phyloP scores from a whole-genome alignment of 768 basidiomycete species.

The Russula foetens region DNA sequence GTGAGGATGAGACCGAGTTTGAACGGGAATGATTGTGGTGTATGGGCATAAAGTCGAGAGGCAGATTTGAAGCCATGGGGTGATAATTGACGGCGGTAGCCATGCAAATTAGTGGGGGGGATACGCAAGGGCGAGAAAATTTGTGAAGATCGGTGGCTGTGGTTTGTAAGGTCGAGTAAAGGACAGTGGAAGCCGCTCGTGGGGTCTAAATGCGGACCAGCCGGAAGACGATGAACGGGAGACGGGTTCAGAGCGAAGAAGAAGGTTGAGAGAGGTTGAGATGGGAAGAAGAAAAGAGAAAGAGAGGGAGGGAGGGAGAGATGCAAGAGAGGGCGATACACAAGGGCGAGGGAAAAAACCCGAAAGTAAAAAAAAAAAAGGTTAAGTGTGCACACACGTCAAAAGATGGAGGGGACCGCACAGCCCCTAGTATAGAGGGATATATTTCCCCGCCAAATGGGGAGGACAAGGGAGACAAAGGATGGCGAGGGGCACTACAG shows the following conservation, averaged over 20 bases:
- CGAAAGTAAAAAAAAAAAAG: conserved; percentile 22
- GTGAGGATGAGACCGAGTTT: conserved; percentile 69
- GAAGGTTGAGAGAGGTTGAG: conserved; percentile 20
- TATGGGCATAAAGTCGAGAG: conserved; percentile 64
- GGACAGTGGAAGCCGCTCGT: conserved; percentile 14
- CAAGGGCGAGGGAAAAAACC: background rate
- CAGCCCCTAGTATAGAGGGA: conserved; percentile 15
- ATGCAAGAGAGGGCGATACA: conserved; percentile 6
- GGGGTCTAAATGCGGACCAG: conserved; percentile 44
- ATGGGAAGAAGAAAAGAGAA: conserved; percentile 12
- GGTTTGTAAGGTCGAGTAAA: conserved; percentile 16
- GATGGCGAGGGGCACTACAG: conserved; percentile 7
- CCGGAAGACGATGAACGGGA: conserved; percentile 31
- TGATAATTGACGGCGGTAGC: conserved; percentile 23
- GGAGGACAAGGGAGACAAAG: conserved; percentile 13
- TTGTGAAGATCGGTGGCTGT: conserved; percentile 8
- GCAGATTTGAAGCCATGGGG: conserved; percentile 48
- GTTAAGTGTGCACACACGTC: conserved; percentile 11
- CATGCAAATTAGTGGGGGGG: conserved; percentile 21
- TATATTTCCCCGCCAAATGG: conserved; percentile 19
- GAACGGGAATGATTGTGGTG: conserved; percentile 66
- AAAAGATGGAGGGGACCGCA: conserved; percentile 3
- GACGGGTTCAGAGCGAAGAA: conserved; percentile 5
- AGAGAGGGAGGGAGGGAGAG: background rate
- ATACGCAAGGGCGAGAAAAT: conserved; percentile 12